A percentile compares a stretch with the other conserved stretches of the same genome.
These are phyloP conservation scores for Sclerotinia spermophila DNA, from an alignment of 2,329 filamentous ascomycete genomes.

Conservation along the genomic window DNA sequence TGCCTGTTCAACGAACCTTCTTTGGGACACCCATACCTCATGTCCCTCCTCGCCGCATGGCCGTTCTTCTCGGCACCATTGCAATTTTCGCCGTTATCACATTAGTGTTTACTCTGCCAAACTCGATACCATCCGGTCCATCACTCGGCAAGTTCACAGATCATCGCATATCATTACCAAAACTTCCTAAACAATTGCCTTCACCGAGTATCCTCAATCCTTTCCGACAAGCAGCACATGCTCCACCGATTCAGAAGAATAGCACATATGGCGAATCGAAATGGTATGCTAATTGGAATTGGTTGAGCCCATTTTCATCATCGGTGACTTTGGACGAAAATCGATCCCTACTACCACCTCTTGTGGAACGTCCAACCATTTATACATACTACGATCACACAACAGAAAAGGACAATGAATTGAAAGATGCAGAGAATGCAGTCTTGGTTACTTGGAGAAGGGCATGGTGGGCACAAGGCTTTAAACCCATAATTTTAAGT, in stretches of 20 bases:
- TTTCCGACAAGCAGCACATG: constrained; percentile 67
- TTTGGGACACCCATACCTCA: constrained; percentile 50
- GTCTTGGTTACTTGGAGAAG: constrained; percentile 83
- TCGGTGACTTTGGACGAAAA: constrained; percentile 76
- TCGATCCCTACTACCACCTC: constrained; percentile 75
- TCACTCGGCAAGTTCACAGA: constrained; percentile 49
- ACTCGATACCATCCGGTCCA: constrained; percentile 46
- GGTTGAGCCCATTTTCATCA: constrained; percentile 86
- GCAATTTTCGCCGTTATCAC: constrained; percentile 52
- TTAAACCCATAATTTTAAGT: constrained; percentile 77
- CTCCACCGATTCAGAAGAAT: constrained; percentile 70
- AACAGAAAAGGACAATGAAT: constrained; percentile 56
- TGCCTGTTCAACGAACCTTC: constrained; percentile 47
- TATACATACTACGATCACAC: constrained; percentile 88
- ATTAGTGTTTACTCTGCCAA: constrained; percentile 51
- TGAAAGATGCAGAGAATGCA: constrained; percentile 69
- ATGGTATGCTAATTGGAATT: constrained; percentile 89
- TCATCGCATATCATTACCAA: constrained; percentile 49
- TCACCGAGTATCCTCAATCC: constrained; percentile 53
- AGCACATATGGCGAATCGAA: constrained; percentile 73
- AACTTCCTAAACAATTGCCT: constrained; percentile 41
- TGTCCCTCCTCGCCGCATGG: constrained; percentile 51
- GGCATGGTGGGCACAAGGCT: constrained; percentile 94
- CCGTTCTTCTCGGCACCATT: constrained; percentile 49
- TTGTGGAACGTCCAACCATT: constrained; percentile 65